Evolutionary conservation across 306 rosid species (phyloP), one percentile per base, ranked within the genome.

Genomic region (Begonia fuchsioides): DNA sequence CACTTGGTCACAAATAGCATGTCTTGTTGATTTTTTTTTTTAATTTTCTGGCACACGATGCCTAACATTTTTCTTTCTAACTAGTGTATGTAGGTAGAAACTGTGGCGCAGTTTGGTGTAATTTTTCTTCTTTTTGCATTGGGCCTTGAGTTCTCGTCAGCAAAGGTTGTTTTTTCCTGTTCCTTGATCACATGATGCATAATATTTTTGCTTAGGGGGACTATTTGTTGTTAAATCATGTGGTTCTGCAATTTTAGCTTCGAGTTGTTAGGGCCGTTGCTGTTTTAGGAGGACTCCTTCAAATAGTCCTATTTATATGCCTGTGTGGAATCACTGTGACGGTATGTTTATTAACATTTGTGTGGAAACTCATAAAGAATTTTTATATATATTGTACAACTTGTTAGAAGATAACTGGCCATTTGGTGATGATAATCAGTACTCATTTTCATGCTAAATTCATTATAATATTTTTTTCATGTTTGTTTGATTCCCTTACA

Each of bases 31-130:
- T 47, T 11, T 53, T 38, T 43, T 17, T 38, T 53, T 38, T 43
- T 17, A 17, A 47, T 11, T 41, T 17, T 15, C 3, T 12, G 15
- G 6, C 32, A 5, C 10, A 4, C 52, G 12, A 26, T 26, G 35
- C 35, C 35, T 26, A 26, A 26, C 35, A 26, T 26, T 19, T 18
- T 16, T 20, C 13, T n/a, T 19, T 11, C 3, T 57, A 11, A 45
- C 44, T 32, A 40, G 32, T 49, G 38, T 45, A 47, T 61, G 76
- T 66, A 90, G 98, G 98, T 90, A 51, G 98, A 90, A 71, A 85
- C 98, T 12, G 95, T 90, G 56, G 98, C 98, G 69, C 98, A 90
- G 72, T 90, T 90, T 79, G 98, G 98, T 62, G 98, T 90, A 32
- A 85, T 90, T 53, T 90, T 90, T 70, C 79, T 90, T 76, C 95